Base-by-base conservation (phyloP, 257 asterid genomes). In the Solanum peruvianum region DNA sequence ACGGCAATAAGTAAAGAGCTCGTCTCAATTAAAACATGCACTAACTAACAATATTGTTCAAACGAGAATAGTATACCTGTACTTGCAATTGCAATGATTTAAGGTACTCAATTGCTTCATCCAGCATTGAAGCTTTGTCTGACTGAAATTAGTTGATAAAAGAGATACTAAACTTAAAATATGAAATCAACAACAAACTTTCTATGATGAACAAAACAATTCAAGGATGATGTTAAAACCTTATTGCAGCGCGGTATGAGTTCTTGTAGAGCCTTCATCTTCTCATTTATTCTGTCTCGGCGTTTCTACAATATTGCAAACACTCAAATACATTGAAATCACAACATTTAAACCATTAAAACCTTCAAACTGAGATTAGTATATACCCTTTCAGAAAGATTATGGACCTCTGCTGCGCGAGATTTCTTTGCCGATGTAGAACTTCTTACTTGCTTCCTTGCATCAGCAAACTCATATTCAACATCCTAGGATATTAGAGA, bases 401-500 rank as follows among this genome's bases (percentile, higher is more conserved):
- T 92, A 82, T 92, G 95, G 33, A 92, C 93, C 86, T 92, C 89
- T 21, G 92, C 93, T n/a, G 93, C 93, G 35, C 95, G 92, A 62
- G 92, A 86, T 88, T 91, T 87, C 88, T 90, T 92, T n/a, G 90
- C 20, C 9, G 91, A 86, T 21, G 87, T 39, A 13, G 89, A 90
- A 77, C 86, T 86, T 33, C 86, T 85, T 27, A 78, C 35, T 84
- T 86, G 91, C 87, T 87, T 87, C 86, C 89, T 91, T 33, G 87
- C 87, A 56, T 89, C 91, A 84, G 75, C 85, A 12, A 58, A 90
- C 80, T 88, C 91, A 89, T 56, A 71, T 18, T 91, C 91, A 12
- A 60, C 87, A 23, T 87, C 91, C 93, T 91, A 27, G 21, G 47
- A 27, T 73, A 88, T 45, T 81, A 39, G 16, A 7, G n/a, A 45